Base-by-base conservation (phyloP, 1,284 basidiomycete species). In the Fomitiporia mediterranea region DNA sequence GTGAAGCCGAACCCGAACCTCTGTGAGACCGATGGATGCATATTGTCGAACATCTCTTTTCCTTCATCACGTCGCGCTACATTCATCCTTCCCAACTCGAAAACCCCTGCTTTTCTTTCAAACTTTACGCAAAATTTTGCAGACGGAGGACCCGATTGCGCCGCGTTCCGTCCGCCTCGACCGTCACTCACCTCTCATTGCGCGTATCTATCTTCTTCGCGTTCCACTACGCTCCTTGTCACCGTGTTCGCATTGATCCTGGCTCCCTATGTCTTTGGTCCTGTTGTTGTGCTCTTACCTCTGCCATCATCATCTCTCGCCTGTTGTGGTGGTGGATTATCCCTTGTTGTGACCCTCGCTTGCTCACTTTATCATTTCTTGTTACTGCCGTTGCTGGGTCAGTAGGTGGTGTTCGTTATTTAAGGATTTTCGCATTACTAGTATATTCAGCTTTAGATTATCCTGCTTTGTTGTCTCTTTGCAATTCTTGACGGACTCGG, bases 141-240 rank as follows among this genome's bases (percentile, higher is more conserved):
- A 19, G 17, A 40, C 43, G 40, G 51, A 44, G 30, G 38, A 27
- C 32, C 42, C 30, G 35, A 47, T 48, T 44, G 53, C 43, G 53
- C 43, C 43, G 52, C 34, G 32, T 25, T 27, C 19, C 32, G 27
- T 21, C 30, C 23, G 42, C 53, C 30, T 34, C 30, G 11, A 47
- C 27, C 9, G 3, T 2, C 25, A 17, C 49, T 51, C 25, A n/a
- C 28, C 13, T 53, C 23, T 38, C 30, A 11, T 54, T 47, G 43
- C 43, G 53, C 53, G 43, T 54, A 48, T 54, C 30, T 54, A 54
- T 54, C 34, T 5, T 23, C 8, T 48, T 54, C 44, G 53, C 43
- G 8, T 54, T 54, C n/a, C 43, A 37, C 9, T 17, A 43, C 40
- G 40, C 35, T 51, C 49, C 32, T 39, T 51, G 23, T 25, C n/a